These are phyloP conservation scores for Paxillus ammoniavirescens DNA, from an alignment of 768 basidiomycete genomes.

Conservation along the genomic window DNA sequence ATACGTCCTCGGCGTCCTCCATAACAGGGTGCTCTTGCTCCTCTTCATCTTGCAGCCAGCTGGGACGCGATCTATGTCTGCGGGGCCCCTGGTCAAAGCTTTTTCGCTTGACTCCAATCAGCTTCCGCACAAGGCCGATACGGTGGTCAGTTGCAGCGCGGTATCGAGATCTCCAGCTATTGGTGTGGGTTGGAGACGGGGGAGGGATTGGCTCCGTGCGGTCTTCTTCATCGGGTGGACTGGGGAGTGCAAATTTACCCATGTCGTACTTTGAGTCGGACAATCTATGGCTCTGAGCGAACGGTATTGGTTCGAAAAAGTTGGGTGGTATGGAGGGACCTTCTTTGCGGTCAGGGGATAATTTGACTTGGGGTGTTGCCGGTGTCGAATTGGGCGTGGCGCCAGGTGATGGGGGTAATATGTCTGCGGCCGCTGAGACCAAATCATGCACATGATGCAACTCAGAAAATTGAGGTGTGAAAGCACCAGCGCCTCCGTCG, in stretches of 20 bases:
- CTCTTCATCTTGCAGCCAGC: slow-evolving; percentile 50
- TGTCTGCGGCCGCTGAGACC: slow-evolving; percentile 36
- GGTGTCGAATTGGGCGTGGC: slow-evolving; percentile 50
- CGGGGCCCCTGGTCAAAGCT: slow-evolving; percentile 37
- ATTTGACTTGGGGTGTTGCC: slow-evolving; percentile 52
- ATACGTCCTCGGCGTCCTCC: slow-evolving; percentile 36
- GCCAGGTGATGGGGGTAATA: slow-evolving; percentile 51
- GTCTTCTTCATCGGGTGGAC: slow-evolving; percentile 55
- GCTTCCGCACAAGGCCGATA: slow-evolving; percentile 61
- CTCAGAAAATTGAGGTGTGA: slow-evolving; percentile 22
- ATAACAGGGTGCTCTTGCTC: slow-evolving; percentile 37
- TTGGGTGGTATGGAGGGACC: slow-evolving; percentile 19
- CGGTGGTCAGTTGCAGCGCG: slow-evolving; percentile 67
- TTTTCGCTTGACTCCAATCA: slow-evolving; percentile 74
- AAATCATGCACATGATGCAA: slow-evolving; percentile 23
- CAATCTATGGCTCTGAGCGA: slow-evolving; percentile 57
- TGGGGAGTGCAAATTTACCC: slow-evolving; percentile 74
- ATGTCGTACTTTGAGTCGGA: slow-evolving; percentile 71
- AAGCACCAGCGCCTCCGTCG: slow-evolving; percentile 17
- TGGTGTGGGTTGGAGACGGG: slow-evolving; percentile 16
- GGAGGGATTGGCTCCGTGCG: slow-evolving; percentile 27
- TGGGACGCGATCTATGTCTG: slow-evolving; percentile 34
- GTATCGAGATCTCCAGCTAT: slow-evolving; percentile 55
- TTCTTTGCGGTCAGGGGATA: slow-evolving; percentile 31
- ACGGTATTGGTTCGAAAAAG: slow-evolving; percentile 73